Evolutionary conservation across 441 rosid genomes (phyloP), one percentile per base, ranked within the genome.

Genomic region (Populus tomentosa): DNA sequence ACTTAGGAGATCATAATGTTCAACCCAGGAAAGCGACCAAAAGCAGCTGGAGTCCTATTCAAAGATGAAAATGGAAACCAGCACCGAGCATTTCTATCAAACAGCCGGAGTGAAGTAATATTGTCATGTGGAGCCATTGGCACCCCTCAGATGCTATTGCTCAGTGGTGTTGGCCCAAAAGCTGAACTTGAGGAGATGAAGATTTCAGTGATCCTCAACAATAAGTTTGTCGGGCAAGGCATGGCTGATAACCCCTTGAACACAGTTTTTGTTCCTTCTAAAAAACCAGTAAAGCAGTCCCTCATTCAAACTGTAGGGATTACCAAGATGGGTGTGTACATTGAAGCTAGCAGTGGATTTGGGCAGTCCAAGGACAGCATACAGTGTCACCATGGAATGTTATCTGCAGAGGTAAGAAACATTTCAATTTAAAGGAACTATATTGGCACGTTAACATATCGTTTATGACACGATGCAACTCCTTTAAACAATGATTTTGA

Each of bases 161-260:
- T 96, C 10, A 96, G 99, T 81, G 99, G 99, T 2, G 82, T 96
- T 72, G 99, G 99, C 66, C 97, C 97, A 10, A 90, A 82, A 83
- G 79, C 75, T 18, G 91, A 94, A 64, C 94, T 96, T 2, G 40
- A 87, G 79, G 89, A 87, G 32, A 64, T 88, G 50, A 89, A 88
- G 80, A 89, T 96, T 78, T 81, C 97, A 9, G 66, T 86, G 21
- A 94, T 92, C 3, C 77, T 89, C 21, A 86, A 89, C 75, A 93
- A 92, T 71, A 79, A 83, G 64, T 82, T 87, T 83, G 97, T 94
- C 0, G 98, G 98, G n/a, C 80, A 89, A 86, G 98, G 91, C 79
- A 92, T 96, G 91, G 92, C 88, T 74, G 99, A 96, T 80, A 96
- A 96, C 75, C 99, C 99, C 23, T 88, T 92, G 98, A 96, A 96